These are phyloP conservation scores for Penicillium diatomitis DNA, from an alignment of 495 filamentous ascomycete genomes.

Conservation along the genomic window DNA sequence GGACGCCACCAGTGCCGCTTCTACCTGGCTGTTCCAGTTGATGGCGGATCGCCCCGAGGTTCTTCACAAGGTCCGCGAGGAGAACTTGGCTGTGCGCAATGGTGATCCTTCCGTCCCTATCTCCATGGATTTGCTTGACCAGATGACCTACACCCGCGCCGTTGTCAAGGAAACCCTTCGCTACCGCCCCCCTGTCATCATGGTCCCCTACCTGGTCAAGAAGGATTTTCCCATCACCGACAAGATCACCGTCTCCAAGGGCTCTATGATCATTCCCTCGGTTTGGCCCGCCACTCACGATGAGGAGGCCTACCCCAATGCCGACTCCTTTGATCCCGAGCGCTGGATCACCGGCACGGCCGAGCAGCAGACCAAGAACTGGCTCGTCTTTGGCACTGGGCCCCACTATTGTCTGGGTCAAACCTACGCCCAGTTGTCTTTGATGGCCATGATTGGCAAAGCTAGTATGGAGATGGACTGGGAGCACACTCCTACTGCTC, in stretches of 20 bases:
- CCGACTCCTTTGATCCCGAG: slow-evolving; percentile 80
- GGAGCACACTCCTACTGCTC: slow-evolving; percentile 72
- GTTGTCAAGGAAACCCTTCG: slow-evolving; percentile 90
- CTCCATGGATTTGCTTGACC: slow-evolving; percentile 76
- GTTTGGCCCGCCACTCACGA: slow-evolving; percentile 88
- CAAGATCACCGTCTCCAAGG: slow-evolving; percentile 82
- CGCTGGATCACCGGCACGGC: slow-evolving; percentile 87
- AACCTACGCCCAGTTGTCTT: slow-evolving; percentile 81
- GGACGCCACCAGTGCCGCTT: slow-evolving; percentile 88
- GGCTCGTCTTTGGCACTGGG: slow-evolving; percentile 91
- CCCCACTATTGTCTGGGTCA: slow-evolving; percentile 97
- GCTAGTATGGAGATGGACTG: slow-evolving; percentile 86
- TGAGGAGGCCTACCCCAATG: slow-evolving; percentile 82
- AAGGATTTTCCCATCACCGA: slow-evolving; percentile 89
- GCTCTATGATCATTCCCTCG: slow-evolving; percentile 89
- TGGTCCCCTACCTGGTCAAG: slow-evolving; percentile 95
- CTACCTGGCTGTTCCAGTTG: slow-evolving; percentile 91
- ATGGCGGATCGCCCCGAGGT: slow-evolving; percentile 90
- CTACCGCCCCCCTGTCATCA: slow-evolving; percentile 93
- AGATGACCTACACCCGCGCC: slow-evolving; percentile 82
- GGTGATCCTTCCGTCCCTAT: slow-evolving; percentile 65
- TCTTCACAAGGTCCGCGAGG: slow-evolving; percentile 82
- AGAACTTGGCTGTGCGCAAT: slow-evolving; percentile 71
- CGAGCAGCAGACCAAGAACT: slow-evolving; percentile 92
- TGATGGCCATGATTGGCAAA: slow-evolving; percentile 89